Base-by-base conservation (phyloP, 352 stramenopile genomes). In the Pythium scleroteichum region DNA sequence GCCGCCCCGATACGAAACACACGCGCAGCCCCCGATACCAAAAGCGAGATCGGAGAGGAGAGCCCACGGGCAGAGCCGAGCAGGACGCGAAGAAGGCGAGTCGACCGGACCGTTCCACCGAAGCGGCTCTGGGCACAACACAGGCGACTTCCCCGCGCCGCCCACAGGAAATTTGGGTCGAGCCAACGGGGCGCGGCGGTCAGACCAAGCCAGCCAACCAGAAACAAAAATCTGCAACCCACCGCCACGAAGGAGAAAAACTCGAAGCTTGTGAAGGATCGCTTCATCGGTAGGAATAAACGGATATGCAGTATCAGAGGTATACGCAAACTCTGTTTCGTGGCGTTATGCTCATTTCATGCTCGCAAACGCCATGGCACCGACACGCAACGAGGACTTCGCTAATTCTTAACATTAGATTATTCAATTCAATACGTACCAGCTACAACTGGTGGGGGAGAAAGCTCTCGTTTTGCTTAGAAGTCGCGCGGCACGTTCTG, bases 241-340 rank as follows among this genome's bases (percentile, higher is more conserved):
- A 35, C 29, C 29, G 29, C n/a, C n/a, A n/a, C n/a, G 22, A 46
- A 39, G 57, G 20, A 47, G 62, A 58, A 62, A 62, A 62, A 68
- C 52, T 59, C 52, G 61, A 62, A 62, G 44, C 52, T 44, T 46
- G 24, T 23, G 53, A 68, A 62, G 52, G 61, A 68, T 62, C 52
- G 53, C 47, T 32, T 17, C 13, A 17, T 10, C 2, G 6, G 9
- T 0, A 44, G 5, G 29, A 35, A 35, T 35, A 10, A 10, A 35
- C 29, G 29, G 29, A 10, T 35, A 35, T 35, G 29, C 59, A 66
- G 50, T 59, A 66, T n/a, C 3, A 19, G 48, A 42, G n/a, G 19
- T 45, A 26, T 26, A 29, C 32, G 20, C 29, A n/a, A n/a, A n/a
- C n/a, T n/a, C n/a, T n/a, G n/a, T n/a, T n/a, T n/a, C n/a, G n/a